Percentiles rank a stretch among this genome's conserved stretches.
Conservation (phyloP, 495 filamentous ascomycete genomes). For the Penicilliopsis zonata region DNA sequence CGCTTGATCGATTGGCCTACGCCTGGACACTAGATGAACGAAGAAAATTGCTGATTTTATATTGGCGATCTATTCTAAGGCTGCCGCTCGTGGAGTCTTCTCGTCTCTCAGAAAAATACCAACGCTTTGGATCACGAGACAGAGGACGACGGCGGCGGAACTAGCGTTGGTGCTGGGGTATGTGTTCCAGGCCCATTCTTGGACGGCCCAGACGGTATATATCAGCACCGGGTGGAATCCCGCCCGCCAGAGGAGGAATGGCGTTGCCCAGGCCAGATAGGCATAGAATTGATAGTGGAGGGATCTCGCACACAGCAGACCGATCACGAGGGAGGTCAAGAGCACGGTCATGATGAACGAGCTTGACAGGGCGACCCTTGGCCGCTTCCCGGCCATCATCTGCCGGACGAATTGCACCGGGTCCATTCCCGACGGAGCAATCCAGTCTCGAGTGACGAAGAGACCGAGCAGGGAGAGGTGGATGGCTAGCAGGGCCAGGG, state of each 20-base stretch:
- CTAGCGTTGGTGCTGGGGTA: slow-evolving; percentile 82
- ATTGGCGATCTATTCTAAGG: no score
- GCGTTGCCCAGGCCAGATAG: slow-evolving; percentile 84
- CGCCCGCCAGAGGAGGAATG: slow-evolving; percentile 79
- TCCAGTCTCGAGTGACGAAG: slow-evolving; percentile 49
- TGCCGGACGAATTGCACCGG: slow-evolving; percentile 38
- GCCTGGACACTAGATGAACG: no score
- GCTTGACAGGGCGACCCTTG: slow-evolving; percentile 50
- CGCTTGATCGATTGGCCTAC: no score
- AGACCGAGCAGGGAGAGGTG: slow-evolving; percentile 54
- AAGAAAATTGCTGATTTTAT: no score
- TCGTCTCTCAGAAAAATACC: slow-evolving; percentile 18
- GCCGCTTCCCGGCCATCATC: slow-evolving; percentile 39
- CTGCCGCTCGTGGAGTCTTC: no score
- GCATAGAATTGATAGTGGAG: slow-evolving; percentile 97
- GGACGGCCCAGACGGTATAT: slow-evolving; percentile 62
- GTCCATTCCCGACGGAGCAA: slow-evolving; percentile 34
- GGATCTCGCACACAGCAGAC: slow-evolving; percentile 80
- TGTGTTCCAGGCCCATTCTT: slow-evolving; percentile 96
- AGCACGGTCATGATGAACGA: slow-evolving; percentile 67
- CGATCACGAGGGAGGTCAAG: slow-evolving; percentile 69
- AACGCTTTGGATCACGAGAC: slow-evolving; percentile 52
- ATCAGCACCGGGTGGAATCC: slow-evolving; percentile 62
- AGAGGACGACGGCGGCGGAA: slow-evolving; percentile 63
- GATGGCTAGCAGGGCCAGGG: slow-evolving; percentile 49